Evolutionary conservation across 2,329 filamentous ascomycete species (phyloP), one percentile per base, ranked within the genome.

Genomic region (Colletotrichum tropicicola): DNA sequence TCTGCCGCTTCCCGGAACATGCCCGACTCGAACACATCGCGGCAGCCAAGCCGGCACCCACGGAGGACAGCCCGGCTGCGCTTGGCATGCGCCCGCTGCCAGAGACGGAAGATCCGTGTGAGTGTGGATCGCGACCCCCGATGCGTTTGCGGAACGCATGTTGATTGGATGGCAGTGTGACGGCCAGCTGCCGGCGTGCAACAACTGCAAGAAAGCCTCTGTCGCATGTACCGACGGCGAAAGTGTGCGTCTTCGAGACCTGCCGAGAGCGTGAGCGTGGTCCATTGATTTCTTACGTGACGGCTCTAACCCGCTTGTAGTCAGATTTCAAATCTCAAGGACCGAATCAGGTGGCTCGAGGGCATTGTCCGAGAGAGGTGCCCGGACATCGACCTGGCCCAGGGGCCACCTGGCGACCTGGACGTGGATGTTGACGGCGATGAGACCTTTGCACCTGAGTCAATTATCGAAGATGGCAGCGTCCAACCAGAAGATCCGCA

Each of bases 21-120:
- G 65, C 49, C 65, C 37, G 56, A 61, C 15, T 35, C 17, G n/a
- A 30, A 30, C n/a, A 53, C 25, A 10, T 19, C 52, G 8, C 45
- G 56, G 13, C 70, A 32, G 57, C 54, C 67, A 66, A 48, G 37
- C 8, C 71, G 70, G 13, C 65, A 67, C 32, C 60, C 68, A 6
- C 68, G 69, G 45, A 71, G 71, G 9, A 75, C 71, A 28, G 68
- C 70, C 25, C 68, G 75, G 15, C 66, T 74, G 44, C 69, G 73
- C 6, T 68, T 62, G 44, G 62, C 62, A 2, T 65, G 62, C 25
- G 59, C 62, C 6, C 72, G 77, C 5, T 85, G 83, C 59, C 83
- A 85, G 64, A 74, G 80, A 43, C 76, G 83, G 25, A 85, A 85
- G 72, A 85, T 85, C 69, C 78, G 78, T 47, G 81, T 82, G 73